These are phyloP conservation scores for Microdochium nivale DNA, from an alignment of 2,329 filamentous ascomycete genomes.

Conservation along the genomic window DNA sequence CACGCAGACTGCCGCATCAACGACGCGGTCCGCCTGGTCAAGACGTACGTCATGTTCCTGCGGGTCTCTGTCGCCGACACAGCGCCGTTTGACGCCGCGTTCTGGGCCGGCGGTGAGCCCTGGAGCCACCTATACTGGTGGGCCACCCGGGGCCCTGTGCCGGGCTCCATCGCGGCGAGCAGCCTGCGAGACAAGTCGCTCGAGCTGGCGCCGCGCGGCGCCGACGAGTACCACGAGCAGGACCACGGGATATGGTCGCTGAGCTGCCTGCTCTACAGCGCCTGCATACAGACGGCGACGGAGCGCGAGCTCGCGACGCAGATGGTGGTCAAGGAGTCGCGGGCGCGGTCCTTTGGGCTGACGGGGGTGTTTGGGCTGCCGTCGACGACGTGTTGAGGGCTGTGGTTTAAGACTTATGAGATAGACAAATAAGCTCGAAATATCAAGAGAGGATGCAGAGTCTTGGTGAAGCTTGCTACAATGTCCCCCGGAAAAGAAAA, in stretches of 20 bases:
- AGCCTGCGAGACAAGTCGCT: not conserved
- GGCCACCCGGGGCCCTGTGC: not conserved
- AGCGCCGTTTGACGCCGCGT: conserved; percentile 13
- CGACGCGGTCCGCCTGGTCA: conserved; percentile 20
- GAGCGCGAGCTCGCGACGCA: not conserved
- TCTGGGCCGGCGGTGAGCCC: conserved; percentile 6
- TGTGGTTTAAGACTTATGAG: not conserved
- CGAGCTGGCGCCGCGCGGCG: not conserved
- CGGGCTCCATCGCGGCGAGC: not conserved
- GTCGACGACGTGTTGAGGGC: not conserved
- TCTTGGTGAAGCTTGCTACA: too few relatives aligned
- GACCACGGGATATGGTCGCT: not conserved
- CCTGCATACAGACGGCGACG: not conserved
- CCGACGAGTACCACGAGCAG: not conserved
- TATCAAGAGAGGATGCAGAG: too few relatives aligned
- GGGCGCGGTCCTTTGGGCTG: not conserved
- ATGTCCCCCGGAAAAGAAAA: too few relatives aligned
- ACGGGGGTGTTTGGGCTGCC: not conserved
- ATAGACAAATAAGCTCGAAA: too few relatives aligned
- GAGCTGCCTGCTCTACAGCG: not conserved
- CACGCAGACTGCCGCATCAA: conserved; percentile 21
- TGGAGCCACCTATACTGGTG: not conserved
- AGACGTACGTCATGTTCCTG: conserved; percentile 20
- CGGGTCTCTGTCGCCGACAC: conserved; percentile 10
- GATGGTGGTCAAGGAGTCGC: not conserved